A percentile compares a stretch with the other conserved stretches of the same genome.
These are phyloP conservation scores for Gaultheria prostrata DNA, from an alignment of 148 eudicot genomes.

Conservation along the genomic window DNA sequence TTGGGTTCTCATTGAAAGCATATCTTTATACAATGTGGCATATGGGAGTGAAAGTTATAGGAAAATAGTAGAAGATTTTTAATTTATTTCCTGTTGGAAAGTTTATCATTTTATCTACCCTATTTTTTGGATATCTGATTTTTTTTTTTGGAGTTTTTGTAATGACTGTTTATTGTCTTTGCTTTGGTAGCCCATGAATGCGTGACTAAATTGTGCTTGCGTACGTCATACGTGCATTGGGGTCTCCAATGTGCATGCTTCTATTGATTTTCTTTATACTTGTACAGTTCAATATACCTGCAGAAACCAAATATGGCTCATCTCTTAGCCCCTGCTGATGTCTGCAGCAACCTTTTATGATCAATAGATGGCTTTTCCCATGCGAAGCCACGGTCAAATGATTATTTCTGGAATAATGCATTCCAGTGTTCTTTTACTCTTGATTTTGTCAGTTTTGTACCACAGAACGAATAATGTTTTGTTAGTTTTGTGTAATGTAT, in stretches of 20 bases:
- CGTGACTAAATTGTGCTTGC: background rate
- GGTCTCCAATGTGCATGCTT: background rate
- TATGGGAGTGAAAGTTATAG: background rate
- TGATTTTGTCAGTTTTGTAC: background rate
- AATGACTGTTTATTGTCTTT: background rate
- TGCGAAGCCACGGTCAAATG: background rate
- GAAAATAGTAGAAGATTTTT: background rate
- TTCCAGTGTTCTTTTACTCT: background rate
- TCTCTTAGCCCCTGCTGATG: constrained; percentile 5
- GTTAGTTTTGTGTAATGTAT: background rate
- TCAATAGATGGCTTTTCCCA: background rate
- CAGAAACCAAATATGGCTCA: background rate
- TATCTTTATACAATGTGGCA: background rate
- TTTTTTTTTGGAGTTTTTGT: background rate
- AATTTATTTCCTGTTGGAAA: background rate
- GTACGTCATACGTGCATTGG: background rate
- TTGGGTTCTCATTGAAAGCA: background rate
- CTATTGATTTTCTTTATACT: background rate
- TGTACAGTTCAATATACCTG: background rate
- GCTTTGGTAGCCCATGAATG: background rate
- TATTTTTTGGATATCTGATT: background rate
- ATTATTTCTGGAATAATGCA: background rate
- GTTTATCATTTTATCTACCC: background rate
- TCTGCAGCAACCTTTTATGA: background rate
- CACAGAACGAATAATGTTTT: background rate